Evolutionary conservation across 352 stramenopile genomes (phyloP).

Genomic region (Globisporangium emineosum): DNA sequence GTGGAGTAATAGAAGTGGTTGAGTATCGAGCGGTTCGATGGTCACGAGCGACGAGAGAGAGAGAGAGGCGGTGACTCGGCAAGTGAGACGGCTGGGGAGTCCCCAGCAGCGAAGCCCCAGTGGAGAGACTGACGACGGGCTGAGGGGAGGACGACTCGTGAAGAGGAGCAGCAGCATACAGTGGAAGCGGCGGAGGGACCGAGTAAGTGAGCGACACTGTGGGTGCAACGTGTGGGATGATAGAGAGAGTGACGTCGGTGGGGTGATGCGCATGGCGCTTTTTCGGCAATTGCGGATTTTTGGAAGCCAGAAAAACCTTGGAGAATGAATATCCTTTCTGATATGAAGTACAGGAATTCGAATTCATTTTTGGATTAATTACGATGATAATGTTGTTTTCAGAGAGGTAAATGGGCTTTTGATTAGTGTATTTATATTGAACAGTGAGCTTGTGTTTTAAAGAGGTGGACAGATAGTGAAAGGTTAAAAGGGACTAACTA

Average conservation of each 20-base stretch:
- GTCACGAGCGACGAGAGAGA: background rate
- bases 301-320: background rate
- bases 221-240: background rate
- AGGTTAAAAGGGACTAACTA: background rate
- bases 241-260: background rate
- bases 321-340: background rate
- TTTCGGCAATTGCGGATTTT: too few species aligned
- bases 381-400: background rate
- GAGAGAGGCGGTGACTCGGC: background rate
- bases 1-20: background rate
- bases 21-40: conserved; percentile 9
- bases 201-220: background rate
- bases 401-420: background rate
- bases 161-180: background rate
- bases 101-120: background rate
- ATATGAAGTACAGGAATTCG: background rate
- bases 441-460: background rate
- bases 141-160: too few species aligned
- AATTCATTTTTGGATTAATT: too few species aligned
- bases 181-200: background rate
- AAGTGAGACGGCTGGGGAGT: background rate
- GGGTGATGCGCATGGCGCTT: background rate
- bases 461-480: background rate
- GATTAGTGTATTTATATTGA: background rate
- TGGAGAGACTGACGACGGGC: background rate